These are phyloP conservation scores for Acanthamoeba quina DNA, from an alignment of 208 protist genomes.

Conservation along the genomic window DNA sequence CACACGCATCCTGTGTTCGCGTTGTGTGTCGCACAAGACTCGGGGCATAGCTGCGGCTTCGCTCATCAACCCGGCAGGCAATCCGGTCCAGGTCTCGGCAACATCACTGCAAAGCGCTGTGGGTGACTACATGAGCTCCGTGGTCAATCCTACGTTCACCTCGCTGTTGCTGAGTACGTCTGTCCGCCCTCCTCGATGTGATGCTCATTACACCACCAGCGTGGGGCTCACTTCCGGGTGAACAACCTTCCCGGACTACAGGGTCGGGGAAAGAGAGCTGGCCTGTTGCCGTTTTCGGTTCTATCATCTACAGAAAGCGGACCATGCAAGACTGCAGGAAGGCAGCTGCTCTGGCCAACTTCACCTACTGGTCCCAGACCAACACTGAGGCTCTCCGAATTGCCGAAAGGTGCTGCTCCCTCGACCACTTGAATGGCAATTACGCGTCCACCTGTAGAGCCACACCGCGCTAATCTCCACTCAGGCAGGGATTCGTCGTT, in stretches of 20 bases:
- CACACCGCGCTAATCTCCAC: not conserved
- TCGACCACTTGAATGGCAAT: too few relatives aligned
- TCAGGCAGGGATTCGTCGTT: not conserved
- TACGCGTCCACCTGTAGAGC: not conserved
- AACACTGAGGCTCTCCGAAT: not conserved
- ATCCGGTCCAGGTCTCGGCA: not conserved
- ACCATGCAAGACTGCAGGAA: not conserved
- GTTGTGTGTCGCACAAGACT: not conserved
- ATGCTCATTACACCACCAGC: too few relatives aligned
- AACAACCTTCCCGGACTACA: not conserved
- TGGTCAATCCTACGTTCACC: not conserved
- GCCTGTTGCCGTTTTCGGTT: not conserved
- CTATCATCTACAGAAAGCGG: not conserved
- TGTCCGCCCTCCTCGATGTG: not conserved
- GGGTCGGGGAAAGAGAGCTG: not conserved
- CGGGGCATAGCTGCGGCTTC: not conserved
- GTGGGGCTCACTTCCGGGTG: too few relatives aligned
- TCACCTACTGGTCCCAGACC: not conserved
- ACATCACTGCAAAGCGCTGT: not conserved
- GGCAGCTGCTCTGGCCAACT: not conserved
- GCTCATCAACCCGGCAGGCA: not conserved
- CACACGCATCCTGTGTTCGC: too few relatives aligned
- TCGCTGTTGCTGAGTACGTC: not conserved
- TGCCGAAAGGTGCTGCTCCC: not conserved
- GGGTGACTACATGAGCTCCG: not conserved